Conservation (phyloP, 163 green algal species). For the Trebouxiophyceae sp. region DNA sequence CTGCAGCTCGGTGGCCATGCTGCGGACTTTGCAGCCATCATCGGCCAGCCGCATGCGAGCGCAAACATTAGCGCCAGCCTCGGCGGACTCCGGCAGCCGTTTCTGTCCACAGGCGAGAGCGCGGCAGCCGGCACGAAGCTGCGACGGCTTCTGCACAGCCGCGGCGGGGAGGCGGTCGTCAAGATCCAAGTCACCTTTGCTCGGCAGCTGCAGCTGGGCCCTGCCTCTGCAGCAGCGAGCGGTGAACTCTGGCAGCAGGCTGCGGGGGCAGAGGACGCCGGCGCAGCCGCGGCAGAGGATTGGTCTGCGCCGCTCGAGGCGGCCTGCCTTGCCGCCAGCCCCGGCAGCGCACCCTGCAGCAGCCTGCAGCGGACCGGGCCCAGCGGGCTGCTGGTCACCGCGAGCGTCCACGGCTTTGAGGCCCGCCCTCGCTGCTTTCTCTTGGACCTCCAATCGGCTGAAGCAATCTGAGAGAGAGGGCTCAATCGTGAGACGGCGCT, state of each 20-base stretch:
- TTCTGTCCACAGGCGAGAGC: too few species aligned
- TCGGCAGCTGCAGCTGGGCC: neutral
- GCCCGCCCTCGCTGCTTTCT: too few species aligned
- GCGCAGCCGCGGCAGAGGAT: conserved; percentile 4
- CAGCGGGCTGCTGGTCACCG: neutral
- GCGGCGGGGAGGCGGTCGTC: neutral
- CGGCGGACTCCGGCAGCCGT: too few species aligned
- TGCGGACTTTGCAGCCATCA: too few species aligned
- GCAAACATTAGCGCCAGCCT: too few species aligned
- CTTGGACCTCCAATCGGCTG: too few species aligned
- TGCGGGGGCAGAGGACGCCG: neutral
- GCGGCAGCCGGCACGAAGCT: neutral
- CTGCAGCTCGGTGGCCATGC: too few species aligned
- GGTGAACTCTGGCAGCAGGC: neutral
- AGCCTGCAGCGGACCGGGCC: neutral
- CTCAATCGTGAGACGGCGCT: neutral
- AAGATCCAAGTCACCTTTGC: neutral
- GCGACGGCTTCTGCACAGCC: neutral
- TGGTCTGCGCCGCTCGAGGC: neutral
- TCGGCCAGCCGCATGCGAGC: too few species aligned
- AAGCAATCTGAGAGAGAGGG: neutral
- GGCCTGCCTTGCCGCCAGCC: too few species aligned
- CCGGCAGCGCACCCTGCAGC: neutral
- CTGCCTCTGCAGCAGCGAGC: neutral
- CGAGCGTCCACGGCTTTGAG: too few species aligned